A percentile compares a stretch with the other conserved stretches of the same genome.
These are phyloP conservation scores for Tolypocladium pustulatum DNA, from an alignment of 2,329 filamentous ascomycete species.

Conservation along the genomic window DNA sequence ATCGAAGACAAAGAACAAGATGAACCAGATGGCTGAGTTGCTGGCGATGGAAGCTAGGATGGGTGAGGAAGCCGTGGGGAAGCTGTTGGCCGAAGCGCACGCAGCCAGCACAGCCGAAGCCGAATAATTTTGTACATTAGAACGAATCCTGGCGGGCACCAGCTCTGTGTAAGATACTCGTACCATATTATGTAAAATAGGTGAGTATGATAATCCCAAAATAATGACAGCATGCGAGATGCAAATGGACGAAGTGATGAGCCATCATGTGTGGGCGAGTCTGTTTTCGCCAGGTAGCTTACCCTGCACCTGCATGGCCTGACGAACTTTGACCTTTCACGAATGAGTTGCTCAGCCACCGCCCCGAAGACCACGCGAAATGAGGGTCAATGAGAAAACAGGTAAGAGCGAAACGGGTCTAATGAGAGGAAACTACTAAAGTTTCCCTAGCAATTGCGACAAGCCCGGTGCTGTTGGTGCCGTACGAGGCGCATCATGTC, in stretches of 20 bases:
- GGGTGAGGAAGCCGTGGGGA: conserved; percentile 11
- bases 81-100: conserved; percentile 10
- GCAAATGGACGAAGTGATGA: background rate
- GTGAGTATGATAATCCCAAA: background rate
- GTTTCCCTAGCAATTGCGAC: conserved; percentile 51
- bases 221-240: background rate
- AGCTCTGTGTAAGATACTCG: background rate
- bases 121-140: background rate
- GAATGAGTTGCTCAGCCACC: background rate
- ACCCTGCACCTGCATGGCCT: background rate
- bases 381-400: conserved; percentile 34
- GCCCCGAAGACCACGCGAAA: conserved; percentile 9
- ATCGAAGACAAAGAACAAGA: conserved; percentile 13
- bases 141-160: no score
- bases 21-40: conserved; percentile 15
- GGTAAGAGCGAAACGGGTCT: conserved; percentile 15
- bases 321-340: conserved; percentile 2
- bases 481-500: conserved; percentile 76
- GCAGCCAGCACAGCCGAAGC: conserved; percentile 1
- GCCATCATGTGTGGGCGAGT: background rate
- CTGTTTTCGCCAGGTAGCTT: background rate
- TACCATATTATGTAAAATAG: background rate
- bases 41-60: conserved; percentile 19
- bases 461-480: conserved; percentile 61
- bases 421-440: background rate